Evolutionary conservation across 2,329 filamentous ascomycete genomes (phyloP).

Genomic region (Zymoseptoria pseudotritici): DNA sequence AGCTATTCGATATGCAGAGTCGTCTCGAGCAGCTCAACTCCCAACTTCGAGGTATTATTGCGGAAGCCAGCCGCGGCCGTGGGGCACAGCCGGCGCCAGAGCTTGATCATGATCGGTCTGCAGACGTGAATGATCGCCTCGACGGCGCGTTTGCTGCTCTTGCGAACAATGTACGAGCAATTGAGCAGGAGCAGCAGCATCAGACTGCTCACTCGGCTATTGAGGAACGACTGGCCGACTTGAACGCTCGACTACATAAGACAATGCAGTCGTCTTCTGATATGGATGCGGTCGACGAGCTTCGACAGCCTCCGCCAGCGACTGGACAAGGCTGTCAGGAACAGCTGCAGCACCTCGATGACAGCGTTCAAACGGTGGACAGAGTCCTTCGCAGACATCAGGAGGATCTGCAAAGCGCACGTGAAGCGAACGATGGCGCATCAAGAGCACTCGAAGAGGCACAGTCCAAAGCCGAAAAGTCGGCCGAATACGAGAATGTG

Average conservation of each 20-base stretch:
- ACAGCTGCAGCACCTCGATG: slow-evolving; percentile 62
- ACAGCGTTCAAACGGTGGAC: slow-evolving; percentile 42
- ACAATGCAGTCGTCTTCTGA: slow-evolving; percentile 37
- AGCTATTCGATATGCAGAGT: slow-evolving; percentile 25
- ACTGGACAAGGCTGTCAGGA: slow-evolving; percentile 53
- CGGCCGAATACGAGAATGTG: slow-evolving; percentile 50
- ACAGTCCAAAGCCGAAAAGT: slow-evolving; percentile 29
- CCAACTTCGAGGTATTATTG: slow-evolving; percentile 25
- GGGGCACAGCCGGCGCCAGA: slow-evolving; percentile 20
- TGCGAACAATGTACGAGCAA: slow-evolving; percentile 21
- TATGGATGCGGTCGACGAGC: slow-evolving; percentile 44
- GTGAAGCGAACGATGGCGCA: slow-evolving; percentile 10
- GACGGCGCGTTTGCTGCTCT: slow-evolving; percentile 20
- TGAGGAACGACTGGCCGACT: slow-evolving; percentile 25
- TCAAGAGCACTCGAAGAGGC: slow-evolving; percentile 16
- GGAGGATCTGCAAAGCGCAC: slow-evolving; percentile 21
- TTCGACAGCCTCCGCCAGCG: slow-evolving; percentile 52
- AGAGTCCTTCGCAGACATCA: slow-evolving; percentile 26
- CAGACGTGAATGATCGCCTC: slow-evolving; percentile 10
- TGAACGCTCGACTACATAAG: slow-evolving; percentile 27
- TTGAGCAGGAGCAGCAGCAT: slow-evolving; percentile 24
- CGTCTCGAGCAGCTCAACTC: slow-evolving; percentile 27
- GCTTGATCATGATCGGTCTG: slow-evolving; percentile 9
- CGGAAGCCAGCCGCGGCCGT: slow-evolving; percentile 22
- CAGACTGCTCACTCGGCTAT: slow-evolving; percentile 21